phyloP scores from a whole-genome alignment of 768 basidiomycete species.

The Termitomyces sp. region DNA sequence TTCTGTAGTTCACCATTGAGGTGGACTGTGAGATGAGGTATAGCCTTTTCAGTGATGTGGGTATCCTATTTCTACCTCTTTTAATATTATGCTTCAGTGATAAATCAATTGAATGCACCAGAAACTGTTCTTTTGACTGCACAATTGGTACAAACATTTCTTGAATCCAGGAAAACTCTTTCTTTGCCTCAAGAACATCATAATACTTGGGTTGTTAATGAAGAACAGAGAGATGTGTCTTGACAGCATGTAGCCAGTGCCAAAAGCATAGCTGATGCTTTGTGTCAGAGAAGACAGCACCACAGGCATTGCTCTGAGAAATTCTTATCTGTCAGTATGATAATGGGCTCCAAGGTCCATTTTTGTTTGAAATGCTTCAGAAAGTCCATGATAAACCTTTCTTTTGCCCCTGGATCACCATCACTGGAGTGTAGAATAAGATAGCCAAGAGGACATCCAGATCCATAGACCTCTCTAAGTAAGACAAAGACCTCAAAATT shows the following conservation, averaged over 20 bases:
- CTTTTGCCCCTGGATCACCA: neutral
- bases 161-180: neutral
- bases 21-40: neutral
- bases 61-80: neutral
- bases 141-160: neutral
- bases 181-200: neutral
- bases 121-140: neutral
- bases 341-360: too few relatives aligned
- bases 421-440: slow-evolving; percentile 16
- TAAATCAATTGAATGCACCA: neutral
- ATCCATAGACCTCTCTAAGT: slow-evolving; percentile 28
- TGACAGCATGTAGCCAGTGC: neutral
- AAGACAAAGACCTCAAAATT: slow-evolving; percentile 29
- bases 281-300: neutral
- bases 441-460: slow-evolving; percentile 29
- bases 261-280: neutral
- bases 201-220: too few relatives aligned
- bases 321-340: too few relatives aligned
- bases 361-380: too few relatives aligned
- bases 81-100: neutral
- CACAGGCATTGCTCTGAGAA: too few relatives aligned
- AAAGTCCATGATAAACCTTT: too few relatives aligned
- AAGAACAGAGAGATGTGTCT: too few relatives aligned
- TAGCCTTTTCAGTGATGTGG: neutral
- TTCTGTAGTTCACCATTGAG: neutral